These are phyloP conservation scores for Exophiala oligosperma DNA, from an alignment of 2,329 filamentous ascomycete species.

Conservation along the genomic window DNA sequence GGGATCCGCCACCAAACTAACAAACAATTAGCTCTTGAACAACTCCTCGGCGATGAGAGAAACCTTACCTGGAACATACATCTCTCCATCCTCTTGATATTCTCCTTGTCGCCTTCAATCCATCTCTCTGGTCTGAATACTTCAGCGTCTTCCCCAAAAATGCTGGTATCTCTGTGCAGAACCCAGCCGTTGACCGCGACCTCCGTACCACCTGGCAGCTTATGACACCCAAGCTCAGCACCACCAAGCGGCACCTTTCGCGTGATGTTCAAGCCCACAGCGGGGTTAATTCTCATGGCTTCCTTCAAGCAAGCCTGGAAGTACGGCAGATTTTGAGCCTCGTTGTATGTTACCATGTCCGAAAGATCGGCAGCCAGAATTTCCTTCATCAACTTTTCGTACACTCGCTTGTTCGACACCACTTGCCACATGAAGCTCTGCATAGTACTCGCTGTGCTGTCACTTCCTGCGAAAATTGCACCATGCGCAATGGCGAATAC, in stretches of 20 bases:
- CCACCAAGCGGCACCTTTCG: conserved; percentile 28
- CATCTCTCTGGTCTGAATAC: conserved; percentile 48
- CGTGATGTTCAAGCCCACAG: conserved; percentile 32
- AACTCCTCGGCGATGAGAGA: too few relatives aligned
- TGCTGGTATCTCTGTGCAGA: conserved; percentile 40
- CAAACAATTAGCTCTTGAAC: background rate
- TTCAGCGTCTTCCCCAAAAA: conserved; percentile 43
- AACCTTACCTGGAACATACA: conserved; percentile 56
- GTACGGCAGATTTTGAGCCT: conserved; percentile 26
- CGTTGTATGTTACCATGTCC: conserved; percentile 25
- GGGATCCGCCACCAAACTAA: conserved; percentile 54
- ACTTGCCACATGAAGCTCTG: conserved; percentile 57
- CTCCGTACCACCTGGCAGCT: conserved; percentile 20
- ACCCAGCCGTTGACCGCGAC: conserved; percentile 39
- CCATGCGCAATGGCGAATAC: conserved; percentile 60
- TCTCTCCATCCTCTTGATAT: conserved; percentile 52
- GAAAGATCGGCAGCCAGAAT: conserved; percentile 31
- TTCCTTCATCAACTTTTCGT: conserved; percentile 50
- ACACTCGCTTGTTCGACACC: conserved; percentile 46
- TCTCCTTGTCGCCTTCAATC: conserved; percentile 34
- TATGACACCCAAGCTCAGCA: conserved; percentile 23
- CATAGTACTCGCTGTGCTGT: conserved; percentile 62
- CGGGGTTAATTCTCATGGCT: conserved; percentile 30
- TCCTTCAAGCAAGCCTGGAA: conserved; percentile 28
- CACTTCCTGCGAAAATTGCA: conserved; percentile 54